phyloP scores from a whole-genome alignment of 768 basidiomycete species.

The Calocera viscosa region DNA sequence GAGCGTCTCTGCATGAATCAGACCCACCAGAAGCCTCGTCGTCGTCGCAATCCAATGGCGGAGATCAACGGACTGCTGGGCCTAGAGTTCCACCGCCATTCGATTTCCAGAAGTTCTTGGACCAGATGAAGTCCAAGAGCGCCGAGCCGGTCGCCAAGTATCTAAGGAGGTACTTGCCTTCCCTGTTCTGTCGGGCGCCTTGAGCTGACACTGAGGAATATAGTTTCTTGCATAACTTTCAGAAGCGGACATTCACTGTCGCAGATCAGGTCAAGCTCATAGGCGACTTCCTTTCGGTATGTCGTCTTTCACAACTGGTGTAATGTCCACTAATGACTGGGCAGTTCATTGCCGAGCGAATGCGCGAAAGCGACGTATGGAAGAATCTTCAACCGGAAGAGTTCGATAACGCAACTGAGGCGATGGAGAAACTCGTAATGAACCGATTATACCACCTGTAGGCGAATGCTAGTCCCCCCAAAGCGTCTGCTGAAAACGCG shows the following conservation, averaged over 20 bases:
- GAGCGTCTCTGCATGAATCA: neutral
- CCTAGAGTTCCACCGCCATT: slow-evolving; percentile 31
- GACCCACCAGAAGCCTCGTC: neutral
- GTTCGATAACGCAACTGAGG: slow-evolving; percentile 94
- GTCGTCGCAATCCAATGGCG: neutral
- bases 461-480: slow-evolving; percentile 26
- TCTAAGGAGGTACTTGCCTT: slow-evolving; percentile 68
- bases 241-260: slow-evolving; percentile 82
- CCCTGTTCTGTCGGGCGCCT: neutral
- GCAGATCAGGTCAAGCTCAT: slow-evolving; percentile 92
- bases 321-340: neutral
- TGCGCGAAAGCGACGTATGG: slow-evolving; percentile 79
- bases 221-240: slow-evolving; percentile 87
- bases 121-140: slow-evolving; percentile 77
- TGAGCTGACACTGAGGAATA: neutral
- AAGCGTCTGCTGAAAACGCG: neutral
- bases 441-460: slow-evolving; percentile 92
- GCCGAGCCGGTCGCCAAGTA: slow-evolving; percentile 94
- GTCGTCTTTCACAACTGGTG: slow-evolving; percentile 20
- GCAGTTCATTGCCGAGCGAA: slow-evolving; percentile 83
- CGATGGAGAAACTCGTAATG: slow-evolving; percentile 99
- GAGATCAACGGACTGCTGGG: neutral
- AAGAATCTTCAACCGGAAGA: slow-evolving; percentile 61
- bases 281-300: slow-evolving; percentile 78
- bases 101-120: slow-evolving; percentile 89